A percentile compares a stretch with the other conserved stretches of the same genome.
phyloP scores from a whole-genome alignment of 805 yeast genomes.

The Kazachstania kunashirensis region DNA sequence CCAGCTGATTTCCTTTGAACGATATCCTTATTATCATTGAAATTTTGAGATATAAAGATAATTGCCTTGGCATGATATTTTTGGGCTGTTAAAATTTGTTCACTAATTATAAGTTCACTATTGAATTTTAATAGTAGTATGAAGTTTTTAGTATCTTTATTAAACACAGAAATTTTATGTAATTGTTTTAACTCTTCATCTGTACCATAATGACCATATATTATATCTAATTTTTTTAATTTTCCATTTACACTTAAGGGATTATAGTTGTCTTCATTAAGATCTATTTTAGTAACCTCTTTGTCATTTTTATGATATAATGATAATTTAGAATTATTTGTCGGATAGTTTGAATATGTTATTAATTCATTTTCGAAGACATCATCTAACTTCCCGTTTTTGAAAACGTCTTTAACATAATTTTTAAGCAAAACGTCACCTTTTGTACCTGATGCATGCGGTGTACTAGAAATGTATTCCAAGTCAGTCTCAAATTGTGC shows the following conservation, averaged over 20 bases:
- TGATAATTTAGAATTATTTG: slow-evolving; percentile 21
- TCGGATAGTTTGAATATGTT: slow-evolving; percentile 59
- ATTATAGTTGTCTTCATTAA: slow-evolving; percentile 41
- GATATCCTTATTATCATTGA: slow-evolving; percentile 16
- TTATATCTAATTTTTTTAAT: slow-evolving; percentile 37
- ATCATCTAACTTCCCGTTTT: slow-evolving; percentile 41
- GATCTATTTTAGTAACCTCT: slow-evolving; percentile 14
- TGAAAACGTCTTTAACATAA: slow-evolving; percentile 51
- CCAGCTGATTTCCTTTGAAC: slow-evolving; percentile 40
- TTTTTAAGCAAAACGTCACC: slow-evolving; percentile 66
- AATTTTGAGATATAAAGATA: slow-evolving; percentile 50
- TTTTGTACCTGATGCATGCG: slow-evolving; percentile 79
- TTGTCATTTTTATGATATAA: slow-evolving; percentile 18
- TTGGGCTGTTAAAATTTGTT: slow-evolving; percentile 46
- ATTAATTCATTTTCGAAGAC: slow-evolving; percentile 34
- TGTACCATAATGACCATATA: slow-evolving; percentile 62
- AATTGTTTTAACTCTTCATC: slow-evolving; percentile 42
- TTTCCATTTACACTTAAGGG: slow-evolving; percentile 57
- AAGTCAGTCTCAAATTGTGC: slow-evolving; percentile 53
- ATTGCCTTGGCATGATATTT: slow-evolving; percentile 50
- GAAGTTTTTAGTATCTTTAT: slow-evolving; percentile 26
- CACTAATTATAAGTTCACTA: slow-evolving; percentile 37
- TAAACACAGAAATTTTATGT: slow-evolving; percentile 8
- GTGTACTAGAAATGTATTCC: slow-evolving; percentile 64
- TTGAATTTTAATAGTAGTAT: slow-evolving; percentile 56